Base-by-base conservation (phyloP, 768 basidiomycete genomes). In the Panaeolus cyanescens region DNA sequence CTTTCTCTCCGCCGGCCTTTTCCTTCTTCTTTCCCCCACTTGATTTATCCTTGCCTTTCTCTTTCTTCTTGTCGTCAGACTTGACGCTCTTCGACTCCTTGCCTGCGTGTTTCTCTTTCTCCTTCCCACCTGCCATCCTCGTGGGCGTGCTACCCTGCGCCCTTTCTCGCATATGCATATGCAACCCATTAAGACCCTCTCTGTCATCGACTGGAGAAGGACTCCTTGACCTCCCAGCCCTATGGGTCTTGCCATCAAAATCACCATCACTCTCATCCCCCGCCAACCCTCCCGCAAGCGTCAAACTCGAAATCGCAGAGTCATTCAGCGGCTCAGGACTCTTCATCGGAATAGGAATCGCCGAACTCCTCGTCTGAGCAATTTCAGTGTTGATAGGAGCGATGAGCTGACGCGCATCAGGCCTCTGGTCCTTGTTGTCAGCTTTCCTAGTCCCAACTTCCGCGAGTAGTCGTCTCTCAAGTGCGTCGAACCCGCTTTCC, bases 381-480 rank as follows among this genome's bases (percentile, higher is more conserved):
- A 50, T 22, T 28, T 50, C 45, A 13, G 66, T 68, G n/a, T 70
- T 64, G 56, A 70, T 64, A 5, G 70, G 72, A 54, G 39, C 42
- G 58, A 71, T 50, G 45, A 50, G 45, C 25, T 50, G 45, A 3
- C 45, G 45, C 12, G 25, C 75, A 62, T 77, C 75, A 6, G 75
- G 71, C 20, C 66, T 63, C 56, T 68, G 64, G 34, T 75, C 71
- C 32, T 64, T 69, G 60, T n/a, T 59, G 28, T 77, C 78, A 5
- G 76, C 59, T 67, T 83, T 83, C 55, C 86, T 80, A 19, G 91
- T 92, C 28, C 91, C 91, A 6, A 93, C 91, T 66, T 92, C 86
- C 0, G 84, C 86, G 0, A 89, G 72, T 3, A 93, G 75, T 56
- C 86, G 78, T 54, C 84, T 78, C 68, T 93, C 91, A 7, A 93